phyloP scores from a whole-genome alignment of 2,329 filamentous ascomycete species.

The Fusarium succisae region DNA sequence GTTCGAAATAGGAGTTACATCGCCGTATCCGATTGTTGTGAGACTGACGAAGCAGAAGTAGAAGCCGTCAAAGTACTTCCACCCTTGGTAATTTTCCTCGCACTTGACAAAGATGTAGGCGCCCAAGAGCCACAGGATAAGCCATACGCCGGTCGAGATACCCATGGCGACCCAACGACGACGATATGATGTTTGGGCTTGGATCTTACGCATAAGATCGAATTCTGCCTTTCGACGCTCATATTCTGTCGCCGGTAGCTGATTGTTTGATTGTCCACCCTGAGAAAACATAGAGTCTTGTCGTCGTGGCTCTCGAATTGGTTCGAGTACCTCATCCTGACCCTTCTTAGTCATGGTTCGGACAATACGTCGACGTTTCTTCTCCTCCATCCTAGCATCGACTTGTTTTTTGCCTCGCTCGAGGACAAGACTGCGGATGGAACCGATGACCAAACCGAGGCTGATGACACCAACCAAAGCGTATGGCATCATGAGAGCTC shows the following conservation, averaged over 20 bases:
- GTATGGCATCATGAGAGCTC: conserved; percentile 83
- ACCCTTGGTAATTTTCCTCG: conserved; percentile 63
- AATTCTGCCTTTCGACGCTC: conserved; percentile 77
- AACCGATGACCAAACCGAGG: conserved; percentile 83
- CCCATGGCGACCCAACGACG: conserved; percentile 79
- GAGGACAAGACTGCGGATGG: conserved; percentile 73
- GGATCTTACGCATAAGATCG: conserved; percentile 82
- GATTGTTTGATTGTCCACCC: background rate
- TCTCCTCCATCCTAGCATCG: conserved; percentile 67
- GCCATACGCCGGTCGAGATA: conserved; percentile 74
- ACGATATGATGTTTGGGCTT: conserved; percentile 69
- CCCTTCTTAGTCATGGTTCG: conserved; percentile 56
- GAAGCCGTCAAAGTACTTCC: conserved; percentile 82
- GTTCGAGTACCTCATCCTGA: conserved; percentile 59
- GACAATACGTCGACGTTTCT: conserved; percentile 61
- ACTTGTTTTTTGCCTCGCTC: conserved; percentile 65
- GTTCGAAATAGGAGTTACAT: conserved; percentile 79
- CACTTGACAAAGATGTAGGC: conserved; percentile 74
- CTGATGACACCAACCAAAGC: conserved; percentile 85
- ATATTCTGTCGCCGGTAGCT: conserved; percentile 53
- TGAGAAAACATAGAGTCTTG: conserved; percentile 18
- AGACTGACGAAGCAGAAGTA: conserved; percentile 89
- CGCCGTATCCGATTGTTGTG: conserved; percentile 88
- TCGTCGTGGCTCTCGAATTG: conserved; percentile 48
- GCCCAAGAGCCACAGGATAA: conserved; percentile 81